Evolutionary conservation across 2,329 filamentous ascomycete genomes (phyloP).

Genomic region (Pseudocercospora macadamiae): DNA sequence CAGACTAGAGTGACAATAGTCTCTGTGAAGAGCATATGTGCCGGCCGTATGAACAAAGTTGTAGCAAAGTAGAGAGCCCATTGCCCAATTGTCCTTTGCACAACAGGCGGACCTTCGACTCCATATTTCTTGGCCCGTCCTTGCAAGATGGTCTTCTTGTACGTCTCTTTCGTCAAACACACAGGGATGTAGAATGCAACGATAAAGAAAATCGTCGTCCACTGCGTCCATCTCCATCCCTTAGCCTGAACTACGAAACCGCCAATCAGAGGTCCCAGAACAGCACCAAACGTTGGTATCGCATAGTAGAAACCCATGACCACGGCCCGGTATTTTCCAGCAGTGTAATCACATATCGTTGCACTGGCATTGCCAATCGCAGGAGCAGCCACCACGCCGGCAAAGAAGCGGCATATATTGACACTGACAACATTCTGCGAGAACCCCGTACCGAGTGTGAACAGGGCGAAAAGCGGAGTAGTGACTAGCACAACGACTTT

Average conservation of each 20-base stretch:
- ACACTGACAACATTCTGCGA: conserved; percentile 28
- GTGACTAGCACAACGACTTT: conserved; percentile 42
- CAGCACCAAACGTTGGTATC: conserved; percentile 34
- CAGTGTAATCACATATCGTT: conserved; percentile 40
- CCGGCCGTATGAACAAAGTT: conserved; percentile 32
- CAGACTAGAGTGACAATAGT: conserved; percentile 47
- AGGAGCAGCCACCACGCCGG: conserved; percentile 48
- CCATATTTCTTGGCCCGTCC: conserved; percentile 32
- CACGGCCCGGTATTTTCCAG: conserved; percentile 32
- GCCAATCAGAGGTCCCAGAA: conserved; percentile 46
- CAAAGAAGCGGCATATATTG: conserved; percentile 48
- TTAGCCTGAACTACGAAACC: conserved; percentile 36
- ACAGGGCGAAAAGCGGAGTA: conserved; percentile 41
- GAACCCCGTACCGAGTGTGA: conserved; percentile 40
- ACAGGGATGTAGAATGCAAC: conserved; percentile 35
- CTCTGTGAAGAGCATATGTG: conserved; percentile 45
- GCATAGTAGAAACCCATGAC: conserved; percentile 35
- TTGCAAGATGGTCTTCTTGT: conserved; percentile 39
- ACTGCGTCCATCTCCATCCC: conserved; percentile 43
- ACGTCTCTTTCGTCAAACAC: conserved; percentile 36
- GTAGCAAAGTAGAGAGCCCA: conserved; percentile 29
- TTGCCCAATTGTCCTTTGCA: conserved; percentile 15
- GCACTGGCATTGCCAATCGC: conserved; percentile 36
- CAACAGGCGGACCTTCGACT: conserved; percentile 26
- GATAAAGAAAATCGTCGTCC: conserved; percentile 37